Percentiles rank a stretch among this genome's conserved stretches.
These are phyloP conservation scores for Purpureocillium takamizusanense DNA, from an alignment of 2,329 filamentous ascomycete genomes.

Conservation along the genomic window DNA sequence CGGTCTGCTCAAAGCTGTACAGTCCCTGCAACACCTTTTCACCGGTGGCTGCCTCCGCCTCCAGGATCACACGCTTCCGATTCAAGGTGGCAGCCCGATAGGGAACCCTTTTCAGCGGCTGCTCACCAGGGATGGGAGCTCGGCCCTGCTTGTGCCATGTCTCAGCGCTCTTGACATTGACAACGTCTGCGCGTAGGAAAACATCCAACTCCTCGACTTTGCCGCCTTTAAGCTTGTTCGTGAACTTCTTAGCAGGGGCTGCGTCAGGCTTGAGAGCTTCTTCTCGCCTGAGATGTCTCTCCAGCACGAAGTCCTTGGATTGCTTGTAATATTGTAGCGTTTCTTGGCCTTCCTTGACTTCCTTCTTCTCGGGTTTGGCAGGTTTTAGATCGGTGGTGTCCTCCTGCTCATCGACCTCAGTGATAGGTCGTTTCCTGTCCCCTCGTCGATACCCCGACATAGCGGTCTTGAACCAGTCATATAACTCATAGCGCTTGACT, in stretches of 20 bases:
- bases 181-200: slow-evolving; percentile 69
- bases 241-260: slow-evolving; percentile 65
- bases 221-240: slow-evolving; percentile 63
- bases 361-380: slow-evolving; percentile 62
- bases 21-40: slow-evolving; percentile 80
- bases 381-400: slow-evolving; percentile 69
- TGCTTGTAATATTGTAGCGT: slow-evolving; percentile 84
- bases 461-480: slow-evolving; percentile 81
- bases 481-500: slow-evolving; percentile 64
- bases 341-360: slow-evolving; percentile 64
- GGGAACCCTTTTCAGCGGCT: slow-evolving; percentile 77
- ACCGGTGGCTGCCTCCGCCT: slow-evolving; percentile 69
- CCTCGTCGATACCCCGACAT: slow-evolving; percentile 63
- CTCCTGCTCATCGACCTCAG: slow-evolving; percentile 69
- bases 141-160: slow-evolving; percentile 98
- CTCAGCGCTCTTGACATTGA: slow-evolving; percentile 81
- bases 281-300: slow-evolving; percentile 81
- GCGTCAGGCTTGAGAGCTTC: slow-evolving; percentile 71
- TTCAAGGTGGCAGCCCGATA: slow-evolving; percentile 86
- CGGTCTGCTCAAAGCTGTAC: slow-evolving; percentile 77
- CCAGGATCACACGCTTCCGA: slow-evolving; percentile 79
- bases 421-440: slow-evolving; percentile 41
- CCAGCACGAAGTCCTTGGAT: slow-evolving; percentile 76
- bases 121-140: slow-evolving; percentile 58
- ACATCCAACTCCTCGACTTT: slow-evolving; percentile 71